Base-by-base conservation (phyloP, 495 filamentous ascomycete species). In the Xylaria flabelliformis region DNA sequence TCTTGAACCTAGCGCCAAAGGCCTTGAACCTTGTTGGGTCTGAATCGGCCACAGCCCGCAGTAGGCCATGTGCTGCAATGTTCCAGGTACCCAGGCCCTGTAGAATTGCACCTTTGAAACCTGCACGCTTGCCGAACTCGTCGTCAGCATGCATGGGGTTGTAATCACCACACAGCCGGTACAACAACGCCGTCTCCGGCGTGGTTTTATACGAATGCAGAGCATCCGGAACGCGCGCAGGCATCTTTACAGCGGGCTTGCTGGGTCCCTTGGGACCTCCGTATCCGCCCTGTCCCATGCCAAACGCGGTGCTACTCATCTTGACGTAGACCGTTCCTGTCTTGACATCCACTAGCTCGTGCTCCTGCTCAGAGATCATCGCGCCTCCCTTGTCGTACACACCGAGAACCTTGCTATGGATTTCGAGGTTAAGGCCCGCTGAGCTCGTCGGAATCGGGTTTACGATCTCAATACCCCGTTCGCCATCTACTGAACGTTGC, bases 101-200 rank as follows among this genome's bases (percentile, higher is more conserved):
- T 59, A 80, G 42, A 67, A 79, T 74, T 3, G 75, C 66, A 3
- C 72, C 75, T 63, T 79, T 79, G 59, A 79, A 79, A 4, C 78
- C 78, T 7, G 71, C 78, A 5, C 64, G 69, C 48, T 69, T 69
- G 41, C 71, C 78, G 70, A 77, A 79, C 9, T 72, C 72, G 32
- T 79, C 77, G 65, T 80, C 78, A 1, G 75, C 77, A 72, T 80
- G 78, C 62, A 80, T 66, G 0, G 78, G 78, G 61, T 80, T 80
- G 58, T 77, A 80, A 65, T 80, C 78, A 8, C 78, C 78, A 58
- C 77, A 79, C n/a, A 80, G 66, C n/a, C 78, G 69, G 51, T 80
- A 80, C n/a, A 80, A 56, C 26, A 79, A 65, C 17, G 73, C 70
- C 55, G 70, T 73, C 67, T 80, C 78, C 26, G 69, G 75, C 19